Percentiles rank a stretch among this genome's conserved stretches.
Evolutionary conservation across 441 rosid genomes (phyloP).

Genomic region (Codiaeum variegatum): DNA sequence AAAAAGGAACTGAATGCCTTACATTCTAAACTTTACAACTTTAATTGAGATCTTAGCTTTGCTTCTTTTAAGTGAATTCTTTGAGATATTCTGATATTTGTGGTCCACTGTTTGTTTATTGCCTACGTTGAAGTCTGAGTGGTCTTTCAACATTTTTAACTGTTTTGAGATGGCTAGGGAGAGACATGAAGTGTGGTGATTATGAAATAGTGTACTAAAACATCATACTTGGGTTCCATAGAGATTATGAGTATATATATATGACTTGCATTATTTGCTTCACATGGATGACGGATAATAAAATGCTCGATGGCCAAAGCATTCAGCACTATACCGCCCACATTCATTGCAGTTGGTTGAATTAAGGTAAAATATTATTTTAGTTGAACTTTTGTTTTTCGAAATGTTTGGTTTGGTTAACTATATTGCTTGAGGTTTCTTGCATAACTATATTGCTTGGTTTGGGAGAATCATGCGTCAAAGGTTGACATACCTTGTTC

Average conservation of each 20-base stretch:
- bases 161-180: neutral
- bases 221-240: neutral
- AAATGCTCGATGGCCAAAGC: constrained; percentile 90
- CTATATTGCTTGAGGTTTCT: neutral
- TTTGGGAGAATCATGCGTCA: neutral
- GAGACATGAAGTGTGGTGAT: neutral
- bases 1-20: neutral
- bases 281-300: constrained; percentile 75
- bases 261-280: constrained; percentile 54
- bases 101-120: neutral
- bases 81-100: neutral
- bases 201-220: neutral
- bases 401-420: neutral
- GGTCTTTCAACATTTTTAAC: neutral
- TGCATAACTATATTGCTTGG: neutral
- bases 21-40: too few relatives aligned
- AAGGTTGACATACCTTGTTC: constrained; percentile 58
- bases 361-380: neutral
- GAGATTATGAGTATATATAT: neutral
- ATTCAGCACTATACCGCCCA: constrained; percentile 86
- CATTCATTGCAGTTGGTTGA: constrained; percentile 65
- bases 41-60: too few relatives aligned
- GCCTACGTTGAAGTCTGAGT: neutral
- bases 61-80: neutral
- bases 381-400: neutral